Percentiles rank a stretch among this genome's conserved stretches.
Evolutionary conservation across 768 basidiomycete genomes (phyloP).

Genomic region (Rickenella mellea): DNA sequence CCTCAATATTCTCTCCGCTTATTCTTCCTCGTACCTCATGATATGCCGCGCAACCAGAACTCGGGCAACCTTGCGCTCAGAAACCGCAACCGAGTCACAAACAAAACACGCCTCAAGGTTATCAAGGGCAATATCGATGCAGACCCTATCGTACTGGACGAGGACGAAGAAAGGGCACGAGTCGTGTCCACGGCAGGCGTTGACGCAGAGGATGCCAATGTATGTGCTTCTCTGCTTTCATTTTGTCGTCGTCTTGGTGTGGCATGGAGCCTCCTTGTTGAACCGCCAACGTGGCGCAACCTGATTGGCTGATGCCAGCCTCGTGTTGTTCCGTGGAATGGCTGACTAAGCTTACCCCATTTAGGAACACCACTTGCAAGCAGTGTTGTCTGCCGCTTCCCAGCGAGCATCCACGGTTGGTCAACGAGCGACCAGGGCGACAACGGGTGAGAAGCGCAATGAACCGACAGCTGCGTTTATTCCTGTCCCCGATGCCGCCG

Average conservation of each 20-base stretch:
- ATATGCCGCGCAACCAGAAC: constrained; percentile 79
- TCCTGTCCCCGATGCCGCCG: constrained; percentile 87
- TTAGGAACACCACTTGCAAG: constrained; percentile 52
- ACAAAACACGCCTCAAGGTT: constrained; percentile 85
- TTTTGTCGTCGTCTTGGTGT: constrained; percentile 20
- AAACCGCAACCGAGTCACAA: constrained; percentile 85
- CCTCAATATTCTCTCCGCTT: constrained; percentile 6
- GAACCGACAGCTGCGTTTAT: constrained; percentile 56
- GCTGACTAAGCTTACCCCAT: constrained; percentile 34
- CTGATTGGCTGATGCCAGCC: constrained; percentile 37
- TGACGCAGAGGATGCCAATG: constrained; percentile 89
- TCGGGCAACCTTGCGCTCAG: constrained; percentile 69
- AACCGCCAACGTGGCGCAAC: constrained; percentile 28
- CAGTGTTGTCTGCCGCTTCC: constrained; percentile 45
- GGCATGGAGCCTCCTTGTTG: constrained; percentile 29
- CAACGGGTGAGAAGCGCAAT: constrained; percentile 22
- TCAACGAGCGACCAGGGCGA: constrained; percentile 26
- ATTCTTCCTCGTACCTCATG: constrained; percentile 41
- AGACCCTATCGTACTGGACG: constrained; percentile 71
- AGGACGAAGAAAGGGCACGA: constrained; percentile 80
- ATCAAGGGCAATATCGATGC: constrained; percentile 74
- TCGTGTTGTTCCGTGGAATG: constrained; percentile 39
- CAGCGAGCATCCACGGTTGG: constrained; percentile 31
- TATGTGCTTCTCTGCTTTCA: constrained; percentile 40
- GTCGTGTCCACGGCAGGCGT: constrained; percentile 78